Base-by-base conservation (phyloP, 805 yeast genomes). In the Kodamaea nitidulidarum region DNA sequence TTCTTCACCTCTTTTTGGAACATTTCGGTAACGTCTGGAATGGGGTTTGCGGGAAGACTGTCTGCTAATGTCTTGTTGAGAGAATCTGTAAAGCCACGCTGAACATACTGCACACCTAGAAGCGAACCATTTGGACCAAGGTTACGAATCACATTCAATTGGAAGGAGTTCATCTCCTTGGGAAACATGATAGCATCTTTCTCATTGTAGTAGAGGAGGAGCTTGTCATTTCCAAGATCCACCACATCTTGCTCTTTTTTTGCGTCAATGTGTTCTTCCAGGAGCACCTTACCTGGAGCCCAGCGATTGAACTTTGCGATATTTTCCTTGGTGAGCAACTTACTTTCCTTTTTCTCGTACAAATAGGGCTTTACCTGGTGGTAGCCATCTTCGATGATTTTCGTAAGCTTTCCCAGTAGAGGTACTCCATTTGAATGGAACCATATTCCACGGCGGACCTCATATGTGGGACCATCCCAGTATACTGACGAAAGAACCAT, bases 391-490 rank as follows among this genome's bases (percentile, higher is more conserved):
- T 90, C 97, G 15, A 90, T 51, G 40, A 74, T 78, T 1, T 66
- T 61, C 0, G 93, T 67, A 4, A 80, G 42, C 1, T 62, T 58
- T 1, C 65, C 64, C 7, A 68, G 52, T 18, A 87, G 60, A 0
- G 95, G 95, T 4, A 52, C 51, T 1, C 78, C 77, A 36, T 75
- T 75, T 7, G 73, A 55, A 26, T 69, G 62, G 55, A 87, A 88
- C 98, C 98, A 91, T 1, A 79, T 57, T 1, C 96, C 96, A 39
- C 97, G 65, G 33, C 96, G 68, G 1, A 91, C 83, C 43, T 85
- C 88, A 54, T 80, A 91, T 0, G 67, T 63, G 0, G 96, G 93
- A 1, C 97, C 97, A 6, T 78, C 80, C 97, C 97, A 91, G 56
- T 80, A 91, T 0, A 81, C 73, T 0, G 98, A 95, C 3, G 61